A percentile compares a stretch with the other conserved stretches of the same genome.
These are phyloP conservation scores for Fusarium sublunatum DNA, from an alignment of 2,329 filamentous ascomycete genomes.

Conservation along the genomic window DNA sequence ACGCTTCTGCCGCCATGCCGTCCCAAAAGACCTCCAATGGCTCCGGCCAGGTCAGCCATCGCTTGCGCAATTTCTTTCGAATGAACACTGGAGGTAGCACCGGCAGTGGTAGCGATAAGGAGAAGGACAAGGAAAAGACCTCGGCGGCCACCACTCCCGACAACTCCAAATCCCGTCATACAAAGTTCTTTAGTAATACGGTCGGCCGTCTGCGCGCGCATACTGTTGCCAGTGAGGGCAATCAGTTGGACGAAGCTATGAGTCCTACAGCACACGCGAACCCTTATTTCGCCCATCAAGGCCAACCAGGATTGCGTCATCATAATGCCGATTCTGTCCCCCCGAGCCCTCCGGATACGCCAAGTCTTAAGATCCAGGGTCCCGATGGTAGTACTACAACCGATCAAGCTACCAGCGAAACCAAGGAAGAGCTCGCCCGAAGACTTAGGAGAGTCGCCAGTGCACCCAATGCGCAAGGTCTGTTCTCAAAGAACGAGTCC, in stretches of 20 bases:
- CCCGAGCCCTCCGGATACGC: constrained; percentile 91
- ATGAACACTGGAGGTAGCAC: constrained; percentile 64
- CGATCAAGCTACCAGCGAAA: constrained; percentile 77
- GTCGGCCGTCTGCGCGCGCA: constrained; percentile 89
- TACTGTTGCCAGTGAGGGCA: constrained; percentile 92
- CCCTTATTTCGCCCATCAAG: constrained; percentile 97
- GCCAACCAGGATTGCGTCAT: constrained; percentile 90
- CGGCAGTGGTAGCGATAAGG: constrained; percentile 54
- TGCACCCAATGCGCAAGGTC: constrained; percentile 93
- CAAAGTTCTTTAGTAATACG: constrained; percentile 86
- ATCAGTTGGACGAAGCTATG: constrained; percentile 86
- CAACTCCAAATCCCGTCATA: constrained; percentile 76
- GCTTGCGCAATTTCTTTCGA: constrained; percentile 77
- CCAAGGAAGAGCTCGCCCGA: constrained; percentile 92
- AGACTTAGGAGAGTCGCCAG: constrained; percentile 95
- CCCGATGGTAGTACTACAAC: constrained; percentile 69
- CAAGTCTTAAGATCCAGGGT: constrained; percentile 78
- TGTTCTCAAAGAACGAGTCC: constrained; percentile 72
- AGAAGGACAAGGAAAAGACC: constrained; percentile 52
- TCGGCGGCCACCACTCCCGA: constrained; percentile 33
- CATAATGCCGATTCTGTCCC: constrained; percentile 95
- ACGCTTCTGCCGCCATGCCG: constrained; percentile 56
- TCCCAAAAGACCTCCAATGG: constrained; percentile 64
- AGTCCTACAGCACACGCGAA: constrained; percentile 96
- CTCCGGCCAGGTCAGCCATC: constrained; percentile 71